Evolutionary conservation across 148 eudicot genomes (phyloP).

Genomic region (Fagopyrum homotropicum): DNA sequence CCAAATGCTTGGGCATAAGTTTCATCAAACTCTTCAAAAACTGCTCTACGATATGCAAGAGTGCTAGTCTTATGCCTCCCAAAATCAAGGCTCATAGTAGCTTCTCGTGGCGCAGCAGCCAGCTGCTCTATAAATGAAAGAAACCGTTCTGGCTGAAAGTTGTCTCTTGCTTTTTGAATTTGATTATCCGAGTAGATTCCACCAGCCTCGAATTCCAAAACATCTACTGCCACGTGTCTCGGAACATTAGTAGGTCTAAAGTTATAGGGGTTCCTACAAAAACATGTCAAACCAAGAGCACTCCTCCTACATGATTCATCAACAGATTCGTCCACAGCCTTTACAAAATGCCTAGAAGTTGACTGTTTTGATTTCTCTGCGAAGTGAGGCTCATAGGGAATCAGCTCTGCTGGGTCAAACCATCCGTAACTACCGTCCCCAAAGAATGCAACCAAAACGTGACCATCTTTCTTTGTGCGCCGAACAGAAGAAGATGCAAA

Average conservation of each 20-base stretch:
- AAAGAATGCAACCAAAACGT: constrained; percentile 82
- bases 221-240: constrained; percentile 59
- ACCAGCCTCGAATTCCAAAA: constrained; percentile 61
- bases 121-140: constrained; percentile 48
- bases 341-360: constrained; percentile 39
- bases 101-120: constrained; percentile 46
- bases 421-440: constrained; percentile 87
- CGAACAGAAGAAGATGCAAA: constrained; percentile 64
- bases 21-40: constrained; percentile 80
- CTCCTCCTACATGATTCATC: constrained; percentile 72
- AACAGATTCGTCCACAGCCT: constrained; percentile 81
- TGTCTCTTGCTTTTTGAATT: constrained; percentile 60
- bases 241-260: constrained; percentile 45
- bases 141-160: constrained; percentile 41
- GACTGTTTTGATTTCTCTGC: constrained; percentile 70
- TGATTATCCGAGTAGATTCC: constrained; percentile 47
- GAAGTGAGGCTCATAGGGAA: constrained; percentile 62
- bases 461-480: constrained; percentile 58
- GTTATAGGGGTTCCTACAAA: constrained; percentile 57
- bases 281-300: constrained; percentile 65
- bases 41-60: constrained; percentile 64
- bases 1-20: constrained; percentile 95
- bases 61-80: constrained; percentile 49
- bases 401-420: constrained; percentile 68
- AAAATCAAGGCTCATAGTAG: constrained; percentile 31